phyloP scores from a whole-genome alignment of 768 basidiomycete genomes.

The Daedaleopsis sinensis region DNA sequence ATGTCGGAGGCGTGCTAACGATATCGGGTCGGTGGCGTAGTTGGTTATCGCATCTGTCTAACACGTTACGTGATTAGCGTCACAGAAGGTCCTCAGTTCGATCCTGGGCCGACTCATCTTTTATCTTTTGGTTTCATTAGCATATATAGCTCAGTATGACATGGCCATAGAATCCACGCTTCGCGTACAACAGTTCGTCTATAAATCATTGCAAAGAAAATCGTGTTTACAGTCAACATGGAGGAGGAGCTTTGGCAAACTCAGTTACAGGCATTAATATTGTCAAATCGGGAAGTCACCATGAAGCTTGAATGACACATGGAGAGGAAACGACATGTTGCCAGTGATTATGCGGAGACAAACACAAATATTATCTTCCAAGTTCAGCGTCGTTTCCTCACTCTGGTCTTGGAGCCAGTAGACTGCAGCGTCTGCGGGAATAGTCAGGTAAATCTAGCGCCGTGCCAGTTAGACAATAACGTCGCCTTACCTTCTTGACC shows the following conservation, averaged over 20 bases:
- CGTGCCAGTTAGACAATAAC: too few species aligned
- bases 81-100: slow-evolving; percentile 11
- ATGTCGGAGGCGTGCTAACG: too few species aligned
- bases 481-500: slow-evolving; percentile 5
- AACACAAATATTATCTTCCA: background rate
- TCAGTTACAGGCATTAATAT: too few species aligned
- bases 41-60: slow-evolving; percentile 85
- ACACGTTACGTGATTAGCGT: slow-evolving; percentile 39
- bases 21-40: slow-evolving; percentile 62
- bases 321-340: background rate
- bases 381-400: slow-evolving; percentile 23
- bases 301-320: too few species aligned
- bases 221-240: too few species aligned
- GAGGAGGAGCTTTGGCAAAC: too few species aligned
- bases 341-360: background rate
- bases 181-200: too few species aligned
- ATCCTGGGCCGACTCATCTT: slow-evolving; percentile 7
- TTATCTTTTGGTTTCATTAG: background rate
- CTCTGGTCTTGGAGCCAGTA: slow-evolving; percentile 13
- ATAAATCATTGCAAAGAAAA: too few species aligned
- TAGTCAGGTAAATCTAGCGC: background rate
- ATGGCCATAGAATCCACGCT: too few species aligned
- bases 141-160: too few species aligned
- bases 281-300: too few species aligned
- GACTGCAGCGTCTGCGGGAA: slow-evolving; percentile 8